Base-by-base conservation (phyloP, 176 grass and related monocot species). In the Ensete ventricosum region DNA sequence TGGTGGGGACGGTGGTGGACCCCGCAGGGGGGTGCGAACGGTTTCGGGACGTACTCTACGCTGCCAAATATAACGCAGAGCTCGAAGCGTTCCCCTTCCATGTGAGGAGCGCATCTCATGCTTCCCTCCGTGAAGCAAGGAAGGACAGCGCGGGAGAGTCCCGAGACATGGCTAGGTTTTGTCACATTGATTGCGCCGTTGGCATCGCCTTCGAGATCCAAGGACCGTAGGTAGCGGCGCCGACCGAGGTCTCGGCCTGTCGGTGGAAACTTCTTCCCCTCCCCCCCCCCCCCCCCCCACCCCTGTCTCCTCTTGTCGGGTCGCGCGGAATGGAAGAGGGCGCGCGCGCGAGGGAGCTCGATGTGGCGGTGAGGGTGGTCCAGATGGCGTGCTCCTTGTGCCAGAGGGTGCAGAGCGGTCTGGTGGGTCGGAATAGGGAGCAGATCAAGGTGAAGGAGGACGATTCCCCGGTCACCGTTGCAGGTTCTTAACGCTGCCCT, bases 401-500 rank as follows among this genome's bases (percentile, higher is more conserved):
- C 74, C 94, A 93, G 80, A 81, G 84, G 23, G 88, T 91, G n/a
- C 94, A 97, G 84, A 84, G 82, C n/a, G 69, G 80, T 12, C 83
- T 96, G 57, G 77, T 93, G 71, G 78, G 21, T 0, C 25, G 20
- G 55, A 26, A 57, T 11, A 2, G 29, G 17, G 78, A 29, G 14
- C 67, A 81, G 76, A 85, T 86, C 80, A 81, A 82, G 69, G 81
- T 85, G 9, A 97, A 97, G 88, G 84, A 89, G 53, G 94, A 98
- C 76, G 68, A 79, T 49, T 98, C 94, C 64, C 90, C 82, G 7
- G 94, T 98, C 78, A 98, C 94, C n/a, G 82, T 93, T n/a, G 94
- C 90, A 16, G 94, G 94, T 97, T 81, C 24, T 26, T 66, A 8
- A 59, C 24, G 54, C 9, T 60, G 14, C 11, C 68, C 20, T 72